Conservation (phyloP, 495 filamentous ascomycete species). For the Thermothielavioides terrestris region DNA sequence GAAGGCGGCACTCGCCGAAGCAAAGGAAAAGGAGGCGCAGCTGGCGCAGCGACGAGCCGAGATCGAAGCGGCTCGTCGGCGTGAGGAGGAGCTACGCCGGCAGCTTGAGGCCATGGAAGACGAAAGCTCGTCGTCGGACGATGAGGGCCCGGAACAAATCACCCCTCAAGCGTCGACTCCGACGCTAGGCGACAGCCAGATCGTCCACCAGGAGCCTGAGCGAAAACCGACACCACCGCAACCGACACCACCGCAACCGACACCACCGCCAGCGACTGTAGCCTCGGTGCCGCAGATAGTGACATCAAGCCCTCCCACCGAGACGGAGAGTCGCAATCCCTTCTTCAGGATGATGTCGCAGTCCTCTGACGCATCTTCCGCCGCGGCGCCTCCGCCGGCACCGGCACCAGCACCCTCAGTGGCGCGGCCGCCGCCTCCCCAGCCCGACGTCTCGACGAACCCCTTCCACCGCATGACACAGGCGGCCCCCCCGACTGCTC, state of each 20-base stretch:
- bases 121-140: slow-evolving; percentile 76
- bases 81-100: slow-evolving; percentile 76
- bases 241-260: slow-evolving; percentile 33
- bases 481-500: slow-evolving; percentile 37
- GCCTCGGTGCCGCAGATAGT: slow-evolving; percentile 35
- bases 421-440: slow-evolving; percentile 34
- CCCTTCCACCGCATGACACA: slow-evolving; percentile 88
- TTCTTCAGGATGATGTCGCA: slow-evolving; percentile 47
- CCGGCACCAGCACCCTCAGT: slow-evolving; percentile 37
- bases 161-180: slow-evolving; percentile 80
- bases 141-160: slow-evolving; percentile 72
- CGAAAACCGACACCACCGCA: slow-evolving; percentile 37
- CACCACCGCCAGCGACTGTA: slow-evolving; percentile 40
- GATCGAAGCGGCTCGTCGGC: slow-evolving; percentile 80
- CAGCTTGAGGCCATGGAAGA: slow-evolving; percentile 78
- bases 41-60: slow-evolving; percentile 83
- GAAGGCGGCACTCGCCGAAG: slow-evolving; percentile 76
- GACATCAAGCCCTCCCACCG: slow-evolving; percentile 40
- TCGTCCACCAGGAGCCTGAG: slow-evolving; percentile 45
- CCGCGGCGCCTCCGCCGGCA: slow-evolving; percentile 25
- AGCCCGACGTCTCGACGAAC: slow-evolving; percentile 63
- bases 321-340: slow-evolving; percentile 43
- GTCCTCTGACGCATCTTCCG: slow-evolving; percentile 35
- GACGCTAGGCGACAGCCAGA: slow-evolving; percentile 47
- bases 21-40: slow-evolving; percentile 80